These are phyloP conservation scores for Sorghum bicolor DNA, from an alignment of 176 grass and related monocot species.

Conservation along the genomic window DNA sequence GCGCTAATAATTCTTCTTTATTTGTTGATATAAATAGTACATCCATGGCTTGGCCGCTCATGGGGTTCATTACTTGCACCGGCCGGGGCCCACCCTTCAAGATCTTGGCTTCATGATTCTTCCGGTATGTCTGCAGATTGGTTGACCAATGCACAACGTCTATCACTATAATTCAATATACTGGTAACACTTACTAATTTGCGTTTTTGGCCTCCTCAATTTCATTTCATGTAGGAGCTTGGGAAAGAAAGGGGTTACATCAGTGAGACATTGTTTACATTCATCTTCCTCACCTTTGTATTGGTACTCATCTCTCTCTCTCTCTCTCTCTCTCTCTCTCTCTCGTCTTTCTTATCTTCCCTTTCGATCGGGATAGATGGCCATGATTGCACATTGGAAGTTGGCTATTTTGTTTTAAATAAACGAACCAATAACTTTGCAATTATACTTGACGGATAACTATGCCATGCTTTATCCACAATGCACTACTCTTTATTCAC, in stretches of 20 bases:
- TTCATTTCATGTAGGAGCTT: conserved; percentile 49
- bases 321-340: neutral
- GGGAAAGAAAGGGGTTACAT: conserved; percentile 79
- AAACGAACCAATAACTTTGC: neutral
- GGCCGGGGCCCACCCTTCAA: conserved; percentile 73
- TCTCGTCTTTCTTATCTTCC: neutral
- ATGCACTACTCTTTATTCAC: neutral
- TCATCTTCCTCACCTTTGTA: conserved; percentile 68
- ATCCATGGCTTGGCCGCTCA: conserved; percentile 81
- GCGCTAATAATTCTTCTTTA: neutral
- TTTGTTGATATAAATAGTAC: conserved; percentile 47
- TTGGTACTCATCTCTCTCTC: conserved; percentile 43
- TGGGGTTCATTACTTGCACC: conserved; percentile 89
- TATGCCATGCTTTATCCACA: neutral
- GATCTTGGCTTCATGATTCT: conserved; percentile 90
- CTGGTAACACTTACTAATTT: neutral
- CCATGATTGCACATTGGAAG: neutral
- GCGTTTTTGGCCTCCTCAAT: conserved; percentile 3
- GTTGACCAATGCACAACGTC: neutral
- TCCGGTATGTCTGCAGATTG: conserved; percentile 45
- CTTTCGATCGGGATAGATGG: neutral
- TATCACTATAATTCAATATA: neutral
- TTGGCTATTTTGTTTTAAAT: neutral
- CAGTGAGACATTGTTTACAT: conserved; percentile 74
- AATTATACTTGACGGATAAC: neutral